Conservation (phyloP, 2,329 filamentous ascomycete species). For the Calonectria honghensis region DNA sequence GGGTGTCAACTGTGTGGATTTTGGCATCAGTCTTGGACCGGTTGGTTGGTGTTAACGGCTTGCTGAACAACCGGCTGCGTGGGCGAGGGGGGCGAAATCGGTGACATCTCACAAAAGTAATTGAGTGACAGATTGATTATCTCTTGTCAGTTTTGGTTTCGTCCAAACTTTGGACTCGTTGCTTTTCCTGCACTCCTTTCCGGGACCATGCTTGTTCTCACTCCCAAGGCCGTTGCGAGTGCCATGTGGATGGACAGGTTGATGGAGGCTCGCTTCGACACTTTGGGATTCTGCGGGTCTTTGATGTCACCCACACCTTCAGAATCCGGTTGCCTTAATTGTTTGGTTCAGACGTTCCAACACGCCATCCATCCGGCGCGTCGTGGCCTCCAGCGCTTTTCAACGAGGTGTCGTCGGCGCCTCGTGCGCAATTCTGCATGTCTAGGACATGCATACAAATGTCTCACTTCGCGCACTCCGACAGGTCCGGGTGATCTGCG, state of each 20-base stretch:
- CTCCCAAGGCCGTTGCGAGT: constrained; percentile 40
- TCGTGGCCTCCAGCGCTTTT: constrained; percentile 39
- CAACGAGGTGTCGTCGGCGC: constrained; percentile 48
- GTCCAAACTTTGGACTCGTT: not conserved
- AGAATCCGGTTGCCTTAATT: constrained; percentile 34
- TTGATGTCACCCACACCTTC: constrained; percentile 38
- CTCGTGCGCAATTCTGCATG: constrained; percentile 54
- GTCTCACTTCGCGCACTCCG: constrained; percentile 61
- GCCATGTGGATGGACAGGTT: constrained; percentile 28
- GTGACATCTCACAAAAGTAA: constrained; percentile 38
- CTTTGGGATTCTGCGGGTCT: constrained; percentile 40
- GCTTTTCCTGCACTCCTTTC: constrained; percentile 21
- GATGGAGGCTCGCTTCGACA: constrained; percentile 40
- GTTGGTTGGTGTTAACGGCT: constrained; percentile 35
- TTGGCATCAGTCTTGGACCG: constrained; percentile 33
- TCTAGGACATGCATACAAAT: constrained; percentile 60
- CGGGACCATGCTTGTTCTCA: constrained; percentile 43
- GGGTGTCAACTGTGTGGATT: constrained; percentile 34
- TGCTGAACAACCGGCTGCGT: not conserved
- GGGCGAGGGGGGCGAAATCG: constrained; percentile 7
- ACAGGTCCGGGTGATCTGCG: constrained; percentile 56
- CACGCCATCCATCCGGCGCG: constrained; percentile 25
- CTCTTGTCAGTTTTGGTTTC: constrained; percentile 38
- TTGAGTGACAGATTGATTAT: constrained; percentile 44
- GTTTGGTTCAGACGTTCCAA: constrained; percentile 29